These are phyloP conservation scores for Laburnicola sp. DNA, from an alignment of 2,329 filamentous ascomycete genomes.

Conservation along the genomic window DNA sequence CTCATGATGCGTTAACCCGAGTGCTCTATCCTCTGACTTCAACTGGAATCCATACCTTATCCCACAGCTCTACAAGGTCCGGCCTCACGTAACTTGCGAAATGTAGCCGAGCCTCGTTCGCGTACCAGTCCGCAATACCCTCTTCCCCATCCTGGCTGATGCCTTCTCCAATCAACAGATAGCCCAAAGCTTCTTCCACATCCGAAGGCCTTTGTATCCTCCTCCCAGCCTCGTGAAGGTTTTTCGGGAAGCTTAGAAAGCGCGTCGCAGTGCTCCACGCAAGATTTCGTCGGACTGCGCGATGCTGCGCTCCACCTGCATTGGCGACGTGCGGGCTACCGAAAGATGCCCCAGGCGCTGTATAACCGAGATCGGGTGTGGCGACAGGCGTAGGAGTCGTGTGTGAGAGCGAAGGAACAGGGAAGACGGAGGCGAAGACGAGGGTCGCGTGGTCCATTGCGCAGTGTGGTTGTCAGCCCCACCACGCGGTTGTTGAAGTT, in stretches of 20 bases:
- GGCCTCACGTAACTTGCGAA: slow-evolving; percentile 44
- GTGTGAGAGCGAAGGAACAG: slow-evolving; percentile 45
- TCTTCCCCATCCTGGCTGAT: slow-evolving; percentile 36
- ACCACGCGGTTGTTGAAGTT: slow-evolving; percentile 16
- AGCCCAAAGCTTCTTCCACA: slow-evolving; percentile 42
- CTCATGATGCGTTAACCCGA: slow-evolving; percentile 5
- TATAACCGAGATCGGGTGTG: slow-evolving; percentile 49
- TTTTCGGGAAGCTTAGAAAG: slow-evolving; percentile 43
- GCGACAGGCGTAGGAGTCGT: slow-evolving; percentile 50
- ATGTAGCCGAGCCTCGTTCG: slow-evolving; percentile 48
- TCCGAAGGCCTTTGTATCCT: slow-evolving; percentile 28
- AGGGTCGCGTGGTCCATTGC: slow-evolving; percentile 41
- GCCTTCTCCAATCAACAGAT: slow-evolving; percentile 41
- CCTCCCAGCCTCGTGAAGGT: slow-evolving; percentile 24
- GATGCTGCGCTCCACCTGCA: slow-evolving; percentile 40
- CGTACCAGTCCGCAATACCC: slow-evolving; percentile 50
- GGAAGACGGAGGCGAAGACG: slow-evolving; percentile 52
- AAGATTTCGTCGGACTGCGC: slow-evolving; percentile 41
- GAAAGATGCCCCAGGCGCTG: slow-evolving; percentile 46
- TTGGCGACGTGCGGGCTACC: slow-evolving; percentile 39
- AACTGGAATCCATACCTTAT: slow-evolving; percentile 32
- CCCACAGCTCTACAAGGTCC: slow-evolving; percentile 36
- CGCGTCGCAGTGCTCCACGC: slow-evolving; percentile 54
- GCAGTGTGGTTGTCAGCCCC: slow-evolving; percentile 24
- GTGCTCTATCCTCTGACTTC: too few relatives aligned